Conservation (phyloP, 148 eudicot species). For the Vaccinium macrocarpon region DNA sequence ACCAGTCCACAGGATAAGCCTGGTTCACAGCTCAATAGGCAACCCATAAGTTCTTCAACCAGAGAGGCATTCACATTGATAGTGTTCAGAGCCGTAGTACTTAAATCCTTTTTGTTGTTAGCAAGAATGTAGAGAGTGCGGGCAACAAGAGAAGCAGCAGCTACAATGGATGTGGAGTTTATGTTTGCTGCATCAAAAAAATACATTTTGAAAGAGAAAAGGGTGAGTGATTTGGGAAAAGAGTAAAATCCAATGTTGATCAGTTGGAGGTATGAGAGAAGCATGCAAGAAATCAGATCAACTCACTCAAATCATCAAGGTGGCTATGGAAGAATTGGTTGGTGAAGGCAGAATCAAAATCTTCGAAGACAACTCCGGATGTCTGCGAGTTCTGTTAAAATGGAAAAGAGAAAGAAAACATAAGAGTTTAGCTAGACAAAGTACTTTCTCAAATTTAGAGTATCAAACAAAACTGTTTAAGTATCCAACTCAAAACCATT, state of each 20-base stretch:
- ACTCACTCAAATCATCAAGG: constrained; percentile 79
- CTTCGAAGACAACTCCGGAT: constrained; percentile 83
- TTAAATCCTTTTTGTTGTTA: constrained; percentile 40
- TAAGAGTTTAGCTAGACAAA: background rate
- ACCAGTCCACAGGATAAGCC: constrained; percentile 85
- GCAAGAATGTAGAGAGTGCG: constrained; percentile 82
- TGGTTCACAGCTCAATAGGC: constrained; percentile 78
- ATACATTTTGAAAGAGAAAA: constrained; percentile 15
- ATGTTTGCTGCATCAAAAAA: constrained; percentile 62
- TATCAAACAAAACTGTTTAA: background rate
- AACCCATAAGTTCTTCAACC: constrained; percentile 80
- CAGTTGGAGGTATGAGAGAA: background rate
- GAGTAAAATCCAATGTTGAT: background rate
- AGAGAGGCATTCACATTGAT: constrained; percentile 64
- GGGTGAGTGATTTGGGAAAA: background rate
- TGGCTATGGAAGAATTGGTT: constrained; percentile 89
- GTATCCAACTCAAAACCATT: background rate
- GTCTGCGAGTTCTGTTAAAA: constrained; percentile 59
- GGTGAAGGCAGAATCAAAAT: constrained; percentile 66
- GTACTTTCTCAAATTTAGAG: background rate
- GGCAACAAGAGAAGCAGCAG: constrained; percentile 91
- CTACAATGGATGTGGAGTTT: constrained; percentile 72
- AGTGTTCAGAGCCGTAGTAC: constrained; percentile 34
- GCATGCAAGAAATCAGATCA: constrained; percentile 13
- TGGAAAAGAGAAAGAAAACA: constrained; percentile 1